A percentile compares a stretch with the other conserved stretches of the same genome.
These are phyloP conservation scores for Pythium pyrilobum DNA, from an alignment of 352 stramenopile species.

Conservation along the genomic window DNA sequence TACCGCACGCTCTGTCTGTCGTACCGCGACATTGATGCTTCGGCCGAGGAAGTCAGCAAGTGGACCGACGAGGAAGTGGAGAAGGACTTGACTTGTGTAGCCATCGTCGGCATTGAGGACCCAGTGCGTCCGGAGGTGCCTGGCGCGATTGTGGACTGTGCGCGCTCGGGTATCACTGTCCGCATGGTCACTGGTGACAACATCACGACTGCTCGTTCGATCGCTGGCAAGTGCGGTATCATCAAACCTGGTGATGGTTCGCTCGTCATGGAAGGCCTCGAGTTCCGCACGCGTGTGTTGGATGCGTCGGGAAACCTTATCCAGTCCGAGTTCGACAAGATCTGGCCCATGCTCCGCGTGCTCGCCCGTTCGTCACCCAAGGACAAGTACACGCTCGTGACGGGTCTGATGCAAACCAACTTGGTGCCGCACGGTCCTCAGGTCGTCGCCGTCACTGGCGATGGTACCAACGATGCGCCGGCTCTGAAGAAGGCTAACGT, in stretches of 20 bases:
- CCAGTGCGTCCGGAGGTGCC: constrained; percentile 92
- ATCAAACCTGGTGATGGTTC: constrained; percentile 41
- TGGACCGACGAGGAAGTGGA: constrained; percentile 80
- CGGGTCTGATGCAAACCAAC: constrained; percentile 83
- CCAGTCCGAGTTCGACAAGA: constrained; percentile 86
- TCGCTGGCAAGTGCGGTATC: constrained; percentile 74
- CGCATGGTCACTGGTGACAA: constrained; percentile 99
- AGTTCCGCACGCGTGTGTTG: constrained; percentile 60
- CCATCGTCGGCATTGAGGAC: constrained; percentile 93
- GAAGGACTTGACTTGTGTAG: constrained; percentile 81
- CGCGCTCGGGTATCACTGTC: constrained; percentile 94
- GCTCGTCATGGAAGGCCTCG: constrained; percentile 58
- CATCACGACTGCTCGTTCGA: constrained; percentile 87
- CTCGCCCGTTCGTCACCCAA: constrained; percentile 91
- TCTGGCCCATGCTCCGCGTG: constrained; percentile 88
- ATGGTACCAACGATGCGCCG: constrained; percentile 97
- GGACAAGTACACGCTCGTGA: constrained; percentile 96
- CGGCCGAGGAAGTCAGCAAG: constrained; percentile 49
- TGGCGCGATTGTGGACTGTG: constrained; percentile 89
- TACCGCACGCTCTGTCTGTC: constrained; percentile 83
- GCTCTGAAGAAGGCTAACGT: constrained; percentile 97
- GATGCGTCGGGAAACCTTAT: constrained; percentile 62
- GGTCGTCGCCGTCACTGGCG: constrained; percentile 94
- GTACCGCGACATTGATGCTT: constrained; percentile 71
- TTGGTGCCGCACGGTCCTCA: constrained; percentile 71